Base-by-base conservation (phyloP, 176 grass and related monocot species). In the Carex cristatella region DNA sequence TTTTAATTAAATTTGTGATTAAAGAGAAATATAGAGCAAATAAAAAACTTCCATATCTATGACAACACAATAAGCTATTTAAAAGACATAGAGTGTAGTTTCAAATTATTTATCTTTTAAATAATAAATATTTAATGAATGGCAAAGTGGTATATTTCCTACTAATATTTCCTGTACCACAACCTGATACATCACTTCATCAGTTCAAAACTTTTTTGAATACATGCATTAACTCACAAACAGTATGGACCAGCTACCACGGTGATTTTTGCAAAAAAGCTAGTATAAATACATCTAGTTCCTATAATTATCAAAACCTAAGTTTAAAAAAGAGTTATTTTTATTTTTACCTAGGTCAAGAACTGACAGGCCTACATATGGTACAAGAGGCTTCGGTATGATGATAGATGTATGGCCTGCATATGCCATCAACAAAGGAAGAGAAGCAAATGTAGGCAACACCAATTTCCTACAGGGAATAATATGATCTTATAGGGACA, bases 401-500 rank as follows among this genome's bases (percentile, higher is more conserved):
- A 86, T 95, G 54, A 99, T 94, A 65, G 88, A 89, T 88, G 96
- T 99, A 69, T 94, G 93, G 85, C 96, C 96, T 88, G 96, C 96
- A 91, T 99, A 99, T n/a, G 96, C 96, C 90, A 99, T 94, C 87
- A 99, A 64, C 83, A 99, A 88, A 78, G 96, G 96, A 85, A 99
- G 93, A 69, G 96, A 75, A 79, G 96, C 93, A 85, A 95, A 92
- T 38, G 91, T 85, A 32, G 96, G 96, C 80, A 99, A 70, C 2
- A 92, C 65, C 61, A 99, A 87, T 91, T 99, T 99, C 87, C 96
- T 99, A 85, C 16, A 83, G 58, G 8, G 66, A 69, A 35, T 84
- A 18, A 65, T 65, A 82, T 63, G 33, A 82, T 82, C 46, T 65
- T 65, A 33, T 59, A 60, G 8, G 42, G 79, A 28, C 31, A 11